Evolutionary conservation across 2,329 filamentous ascomycete species (phyloP).

Genomic region (Cytospora piceicola): DNA sequence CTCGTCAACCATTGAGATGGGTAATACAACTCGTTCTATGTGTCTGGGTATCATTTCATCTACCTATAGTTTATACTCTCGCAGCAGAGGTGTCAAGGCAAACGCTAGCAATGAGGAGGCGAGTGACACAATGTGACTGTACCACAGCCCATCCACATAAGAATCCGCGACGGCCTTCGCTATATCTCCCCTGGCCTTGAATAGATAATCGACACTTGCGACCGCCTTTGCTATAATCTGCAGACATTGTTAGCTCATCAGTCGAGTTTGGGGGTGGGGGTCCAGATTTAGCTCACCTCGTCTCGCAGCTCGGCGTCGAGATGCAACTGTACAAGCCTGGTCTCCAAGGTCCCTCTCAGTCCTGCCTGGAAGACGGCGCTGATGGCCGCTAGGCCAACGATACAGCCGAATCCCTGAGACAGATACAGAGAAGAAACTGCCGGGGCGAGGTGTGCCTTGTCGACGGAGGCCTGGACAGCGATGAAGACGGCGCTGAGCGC

Average conservation of each 20-base stretch:
- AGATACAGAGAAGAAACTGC: conserved; percentile 49
- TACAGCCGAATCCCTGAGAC: conserved; percentile 42
- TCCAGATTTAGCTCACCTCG: conserved; percentile 31
- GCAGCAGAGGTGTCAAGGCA: conserved; percentile 35
- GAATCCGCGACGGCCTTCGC: conserved; percentile 39
- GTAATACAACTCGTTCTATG: background rate
- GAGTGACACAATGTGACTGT: conserved; percentile 42
- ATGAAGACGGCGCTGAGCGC: conserved; percentile 48
- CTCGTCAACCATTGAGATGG: background rate
- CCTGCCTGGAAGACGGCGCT: conserved; percentile 42
- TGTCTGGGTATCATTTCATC: background rate
- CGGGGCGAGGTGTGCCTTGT: conserved; percentile 44
- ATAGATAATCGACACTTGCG: conserved; percentile 41
- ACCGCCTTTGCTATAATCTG: conserved; percentile 41
- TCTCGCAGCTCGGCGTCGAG: conserved; percentile 31
- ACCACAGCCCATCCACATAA: conserved; percentile 43
- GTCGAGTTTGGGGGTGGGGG: too few relatives aligned
- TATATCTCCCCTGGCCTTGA: conserved; percentile 34
- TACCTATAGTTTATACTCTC: conserved; percentile 34
- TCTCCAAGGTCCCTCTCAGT: conserved; percentile 33
- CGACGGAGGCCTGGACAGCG: conserved; percentile 46
- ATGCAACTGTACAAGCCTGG: conserved; percentile 34
- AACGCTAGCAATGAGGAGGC: conserved; percentile 36
- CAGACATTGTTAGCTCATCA: background rate
- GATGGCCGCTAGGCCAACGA: conserved; percentile 44